These are phyloP conservation scores for Rhizodiscina lignyota DNA, from an alignment of 495 filamentous ascomycete genomes.

Conservation along the genomic window DNA sequence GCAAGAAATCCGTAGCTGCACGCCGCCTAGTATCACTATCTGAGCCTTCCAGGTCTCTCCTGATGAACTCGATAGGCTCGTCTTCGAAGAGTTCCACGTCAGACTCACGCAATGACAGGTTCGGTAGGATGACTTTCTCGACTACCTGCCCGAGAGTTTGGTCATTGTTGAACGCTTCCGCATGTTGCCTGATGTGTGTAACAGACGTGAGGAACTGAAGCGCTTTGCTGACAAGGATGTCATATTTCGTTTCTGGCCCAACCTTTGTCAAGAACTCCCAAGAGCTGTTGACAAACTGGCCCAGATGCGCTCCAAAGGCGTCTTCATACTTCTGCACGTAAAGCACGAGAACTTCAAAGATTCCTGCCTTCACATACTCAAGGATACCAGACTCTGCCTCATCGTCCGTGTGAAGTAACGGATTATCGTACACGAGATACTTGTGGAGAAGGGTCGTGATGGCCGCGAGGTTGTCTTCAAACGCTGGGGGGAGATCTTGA, in stretches of 20 bases:
- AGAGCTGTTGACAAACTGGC: slow-evolving; percentile 68
- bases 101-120: slow-evolving; percentile 73
- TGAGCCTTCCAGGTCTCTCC: slow-evolving; percentile 87
- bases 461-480: slow-evolving; percentile 65
- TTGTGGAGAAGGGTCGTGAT: slow-evolving; percentile 75
- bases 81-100: slow-evolving; percentile 96
- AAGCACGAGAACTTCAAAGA: slow-evolving; percentile 73
- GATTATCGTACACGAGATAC: slow-evolving; percentile 80
- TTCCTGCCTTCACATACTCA: slow-evolving; percentile 77
- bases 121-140: slow-evolving; percentile 89
- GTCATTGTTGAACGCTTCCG: slow-evolving; percentile 68
- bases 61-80: slow-evolving; percentile 96
- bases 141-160: slow-evolving; percentile 63
- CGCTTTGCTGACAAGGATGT: slow-evolving; percentile 86
- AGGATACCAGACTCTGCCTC: slow-evolving; percentile 71
- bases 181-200: slow-evolving; percentile 57
- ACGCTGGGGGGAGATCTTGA: slow-evolving; percentile 86
- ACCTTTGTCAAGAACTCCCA: slow-evolving; percentile 82
- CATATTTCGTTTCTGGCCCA: slow-evolving; percentile 78
- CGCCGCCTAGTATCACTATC: slow-evolving; percentile 84
- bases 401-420: slow-evolving; percentile 61
- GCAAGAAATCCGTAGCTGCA: slow-evolving; percentile 85
- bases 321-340: slow-evolving; percentile 91
- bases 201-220: slow-evolving; percentile 88
- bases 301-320: slow-evolving; percentile 62